Conservation (phyloP, 345 rosid genomes). For the Corchorus olitorius region DNA sequence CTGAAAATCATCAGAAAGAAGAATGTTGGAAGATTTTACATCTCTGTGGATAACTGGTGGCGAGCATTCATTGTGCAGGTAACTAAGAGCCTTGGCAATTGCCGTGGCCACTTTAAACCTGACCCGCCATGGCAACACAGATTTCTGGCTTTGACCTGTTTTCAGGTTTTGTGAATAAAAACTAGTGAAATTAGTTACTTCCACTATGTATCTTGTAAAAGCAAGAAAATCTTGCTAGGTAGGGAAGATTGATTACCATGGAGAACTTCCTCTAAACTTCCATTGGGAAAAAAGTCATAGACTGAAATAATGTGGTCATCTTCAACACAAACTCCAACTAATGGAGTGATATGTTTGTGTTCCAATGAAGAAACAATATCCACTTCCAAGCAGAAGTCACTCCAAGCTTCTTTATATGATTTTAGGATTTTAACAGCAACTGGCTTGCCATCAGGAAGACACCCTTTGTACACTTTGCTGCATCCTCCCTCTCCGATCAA, state of each 20-base stretch:
- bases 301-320: slow-evolving; percentile 38
- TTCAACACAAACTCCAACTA: slow-evolving; percentile 45
- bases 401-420: slow-evolving; percentile 46
- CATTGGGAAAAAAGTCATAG: slow-evolving; percentile 39
- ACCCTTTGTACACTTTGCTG: slow-evolving; percentile 51
- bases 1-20: slow-evolving; percentile 45
- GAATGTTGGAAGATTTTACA: slow-evolving; percentile 60
- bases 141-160: slow-evolving; percentile 24
- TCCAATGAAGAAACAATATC: slow-evolving; percentile 41
- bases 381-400: slow-evolving; percentile 45
- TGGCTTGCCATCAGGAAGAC: slow-evolving; percentile 38
- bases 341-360: slow-evolving; percentile 40
- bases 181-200: not conserved
- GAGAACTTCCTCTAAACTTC: slow-evolving; percentile 51
- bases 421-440: slow-evolving; percentile 49
- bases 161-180: slow-evolving; percentile 10
- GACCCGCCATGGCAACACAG: slow-evolving; percentile 40
- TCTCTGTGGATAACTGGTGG: slow-evolving; percentile 58
- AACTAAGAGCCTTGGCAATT: slow-evolving; percentile 45
- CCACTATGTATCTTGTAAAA: not conserved
- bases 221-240: not conserved
- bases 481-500: slow-evolving; percentile 60
- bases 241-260: slow-evolving; percentile 39
- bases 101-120: slow-evolving; percentile 43
- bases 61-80: slow-evolving; percentile 44